Percentiles rank a stretch among this genome's conserved stretches.
Conservation (phyloP, 805 yeast species). For the Ascoidea asiatica region DNA sequence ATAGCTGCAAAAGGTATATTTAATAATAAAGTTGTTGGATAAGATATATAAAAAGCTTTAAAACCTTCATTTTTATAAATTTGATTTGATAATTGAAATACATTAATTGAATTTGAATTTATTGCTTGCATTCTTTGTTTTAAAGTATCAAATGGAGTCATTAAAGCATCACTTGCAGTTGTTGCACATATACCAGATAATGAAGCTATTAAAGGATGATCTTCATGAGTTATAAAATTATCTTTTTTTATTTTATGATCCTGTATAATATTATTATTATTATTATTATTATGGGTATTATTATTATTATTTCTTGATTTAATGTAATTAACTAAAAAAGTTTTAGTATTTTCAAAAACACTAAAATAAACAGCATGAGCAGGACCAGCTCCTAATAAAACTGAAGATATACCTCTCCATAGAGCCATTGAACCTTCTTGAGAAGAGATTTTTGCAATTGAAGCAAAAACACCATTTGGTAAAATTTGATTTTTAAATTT, state of each 20-base stretch:
- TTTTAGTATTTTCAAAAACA: constrained; percentile 78
- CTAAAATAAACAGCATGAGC: constrained; percentile 95
- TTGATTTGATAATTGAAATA: constrained; percentile 25
- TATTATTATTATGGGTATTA: neutral
- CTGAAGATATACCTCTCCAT: constrained; percentile 91
- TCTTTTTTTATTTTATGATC: constrained; percentile 16
- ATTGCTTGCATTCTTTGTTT: constrained; percentile 82
- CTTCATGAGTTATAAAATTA: constrained; percentile 36
- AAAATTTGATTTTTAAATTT: constrained; percentile 12
- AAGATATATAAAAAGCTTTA: constrained; percentile 77
- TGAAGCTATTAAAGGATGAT: constrained; percentile 75
- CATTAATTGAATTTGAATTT: constrained; percentile 1
- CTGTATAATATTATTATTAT: too few species aligned
- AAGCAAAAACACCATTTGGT: constrained; percentile 38
- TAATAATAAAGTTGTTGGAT: constrained; percentile 87
- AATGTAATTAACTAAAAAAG: constrained; percentile 24
- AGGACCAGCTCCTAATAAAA: constrained; percentile 96
- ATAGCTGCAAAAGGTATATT: constrained; percentile 92
- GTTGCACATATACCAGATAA: constrained; percentile 88
- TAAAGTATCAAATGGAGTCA: constrained; percentile 94
- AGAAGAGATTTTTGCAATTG: constrained; percentile 66
- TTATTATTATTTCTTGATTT: neutral
- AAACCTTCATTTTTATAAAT: constrained; percentile 55
- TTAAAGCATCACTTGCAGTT: constrained; percentile 82
- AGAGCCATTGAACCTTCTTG: constrained; percentile 79